Conservation (phyloP, 176 grass and related monocot genomes). For the Stipa capillata region DNA sequence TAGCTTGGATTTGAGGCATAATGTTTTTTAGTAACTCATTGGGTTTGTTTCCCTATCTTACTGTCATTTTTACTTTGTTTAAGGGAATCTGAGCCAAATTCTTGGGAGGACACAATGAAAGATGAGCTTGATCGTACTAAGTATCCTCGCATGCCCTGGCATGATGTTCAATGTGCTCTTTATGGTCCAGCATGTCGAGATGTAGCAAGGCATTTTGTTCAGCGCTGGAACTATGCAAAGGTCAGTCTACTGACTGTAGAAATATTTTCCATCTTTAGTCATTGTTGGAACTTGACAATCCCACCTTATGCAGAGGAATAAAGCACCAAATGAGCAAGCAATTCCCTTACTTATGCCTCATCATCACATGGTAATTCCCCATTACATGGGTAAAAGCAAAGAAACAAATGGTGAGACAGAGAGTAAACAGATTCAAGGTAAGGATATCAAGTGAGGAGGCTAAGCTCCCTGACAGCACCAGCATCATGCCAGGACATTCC, state of each 20-base stretch:
- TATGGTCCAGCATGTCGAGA: no score
- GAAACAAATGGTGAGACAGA: no score
- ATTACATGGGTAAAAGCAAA: no score
- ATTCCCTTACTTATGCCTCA: conserved; percentile 79
- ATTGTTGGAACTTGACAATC: conserved; percentile 8
- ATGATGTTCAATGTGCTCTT: no score
- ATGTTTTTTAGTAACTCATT: not conserved
- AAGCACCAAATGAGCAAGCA: conserved; percentile 70
- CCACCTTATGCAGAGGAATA: conserved; percentile 58
- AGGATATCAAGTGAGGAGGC: conserved; percentile 26
- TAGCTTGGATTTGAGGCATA: not conserved
- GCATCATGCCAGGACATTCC: conserved; percentile 71
- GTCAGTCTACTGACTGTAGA: conserved; percentile 21
- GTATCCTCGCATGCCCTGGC: conserved; percentile 93
- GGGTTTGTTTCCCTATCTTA: conserved; percentile 9
- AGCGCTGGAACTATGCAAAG: no score
- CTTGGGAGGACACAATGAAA: conserved; percentile 85
- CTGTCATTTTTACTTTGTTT: not conserved
- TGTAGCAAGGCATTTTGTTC: no score
- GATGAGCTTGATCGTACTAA: conserved; percentile 77
- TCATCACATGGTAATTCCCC: no score
- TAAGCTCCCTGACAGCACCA: conserved; percentile 21
- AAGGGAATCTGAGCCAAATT: conserved; percentile 90
- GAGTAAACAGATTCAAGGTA: conserved; percentile 12
- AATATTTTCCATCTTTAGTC: not conserved